Conservation (phyloP, 495 filamentous ascomycete genomes). For the Penicillium steckii region DNA sequence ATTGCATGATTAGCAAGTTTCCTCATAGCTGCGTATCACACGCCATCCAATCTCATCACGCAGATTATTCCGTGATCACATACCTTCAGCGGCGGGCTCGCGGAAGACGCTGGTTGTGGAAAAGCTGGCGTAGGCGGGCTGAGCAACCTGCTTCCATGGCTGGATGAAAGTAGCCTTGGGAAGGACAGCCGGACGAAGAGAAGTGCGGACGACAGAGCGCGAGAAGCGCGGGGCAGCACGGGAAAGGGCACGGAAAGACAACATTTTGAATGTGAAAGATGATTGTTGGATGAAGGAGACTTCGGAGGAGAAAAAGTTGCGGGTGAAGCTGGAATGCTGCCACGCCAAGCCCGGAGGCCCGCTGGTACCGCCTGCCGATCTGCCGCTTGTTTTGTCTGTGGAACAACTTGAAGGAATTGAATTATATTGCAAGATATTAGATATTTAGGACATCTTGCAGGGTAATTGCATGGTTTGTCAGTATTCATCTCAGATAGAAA, state of each 20-base stretch:
- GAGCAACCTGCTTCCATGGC: constrained; percentile 50
- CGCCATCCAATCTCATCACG: background rate
- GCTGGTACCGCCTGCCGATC: constrained; percentile 21
- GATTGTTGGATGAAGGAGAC: constrained; percentile 19
- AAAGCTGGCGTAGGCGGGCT: constrained; percentile 65
- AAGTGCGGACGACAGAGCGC: constrained; percentile 54
- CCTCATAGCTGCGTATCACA: background rate
- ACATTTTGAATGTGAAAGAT: constrained; percentile 55
- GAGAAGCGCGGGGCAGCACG: constrained; percentile 70
- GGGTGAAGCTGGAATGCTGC: constrained; percentile 15
- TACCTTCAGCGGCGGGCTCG: constrained; percentile 59
- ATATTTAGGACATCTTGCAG: too few relatives aligned
- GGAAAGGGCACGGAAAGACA: constrained; percentile 69
- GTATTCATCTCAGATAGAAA: too few relatives aligned
- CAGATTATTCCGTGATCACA: constrained; percentile 5
- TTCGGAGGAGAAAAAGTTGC: constrained; percentile 16
- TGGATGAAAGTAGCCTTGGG: constrained; percentile 45
- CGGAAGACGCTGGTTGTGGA: constrained; percentile 63
- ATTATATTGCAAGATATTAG: too few relatives aligned
- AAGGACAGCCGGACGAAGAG: constrained; percentile 47
- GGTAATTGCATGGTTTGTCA: too few relatives aligned
- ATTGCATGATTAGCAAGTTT: constrained; percentile 8
- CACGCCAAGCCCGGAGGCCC: constrained; percentile 31
- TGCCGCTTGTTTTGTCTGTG: constrained; percentile 9
- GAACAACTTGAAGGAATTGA: background rate